Evolutionary conservation across 164 flowering plant genomes (phyloP).

Genomic region (Piper betle): DNA sequence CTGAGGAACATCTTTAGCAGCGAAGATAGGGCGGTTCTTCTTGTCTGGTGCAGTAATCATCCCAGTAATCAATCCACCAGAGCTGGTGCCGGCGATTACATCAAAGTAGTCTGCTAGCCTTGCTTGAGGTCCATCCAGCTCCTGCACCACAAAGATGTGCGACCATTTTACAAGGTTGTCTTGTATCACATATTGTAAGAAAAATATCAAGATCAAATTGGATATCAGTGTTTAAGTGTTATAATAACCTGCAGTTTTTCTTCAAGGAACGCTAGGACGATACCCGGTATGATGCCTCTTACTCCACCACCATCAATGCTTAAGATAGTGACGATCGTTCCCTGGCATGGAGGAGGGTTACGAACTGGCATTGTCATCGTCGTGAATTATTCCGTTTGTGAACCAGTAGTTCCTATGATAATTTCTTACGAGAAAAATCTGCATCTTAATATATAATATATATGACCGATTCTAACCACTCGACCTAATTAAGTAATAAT

Average conservation of each 20-base stretch:
- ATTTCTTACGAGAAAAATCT: background rate
- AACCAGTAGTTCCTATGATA: too few relatives aligned
- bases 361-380: too few relatives aligned
- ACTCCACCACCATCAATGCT: conserved; percentile 11
- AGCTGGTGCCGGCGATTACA: conserved; percentile 7
- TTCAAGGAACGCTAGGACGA: conserved; percentile 6
- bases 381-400: too few relatives aligned
- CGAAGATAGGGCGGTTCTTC: conserved; percentile 1
- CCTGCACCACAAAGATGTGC: background rate
- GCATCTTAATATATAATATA: too few relatives aligned
- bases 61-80: conserved; percentile 5
- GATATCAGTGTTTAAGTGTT: too few relatives aligned
- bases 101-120: conserved; percentile 9
- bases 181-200: background rate
- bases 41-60: background rate
- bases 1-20: background rate
- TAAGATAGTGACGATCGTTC: background rate
- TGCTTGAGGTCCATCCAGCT: conserved; percentile 4
- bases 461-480: too few relatives aligned
- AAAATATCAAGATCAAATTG: too few relatives aligned
- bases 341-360: too few relatives aligned
- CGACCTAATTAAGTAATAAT: too few relatives aligned
- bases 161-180: background rate
- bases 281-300: conserved; percentile 7
- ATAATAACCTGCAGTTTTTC: conserved; percentile 4